These are phyloP conservation scores for Grosmannia huntii DNA, from an alignment of 2,329 filamentous ascomycete species.

Conservation along the genomic window DNA sequence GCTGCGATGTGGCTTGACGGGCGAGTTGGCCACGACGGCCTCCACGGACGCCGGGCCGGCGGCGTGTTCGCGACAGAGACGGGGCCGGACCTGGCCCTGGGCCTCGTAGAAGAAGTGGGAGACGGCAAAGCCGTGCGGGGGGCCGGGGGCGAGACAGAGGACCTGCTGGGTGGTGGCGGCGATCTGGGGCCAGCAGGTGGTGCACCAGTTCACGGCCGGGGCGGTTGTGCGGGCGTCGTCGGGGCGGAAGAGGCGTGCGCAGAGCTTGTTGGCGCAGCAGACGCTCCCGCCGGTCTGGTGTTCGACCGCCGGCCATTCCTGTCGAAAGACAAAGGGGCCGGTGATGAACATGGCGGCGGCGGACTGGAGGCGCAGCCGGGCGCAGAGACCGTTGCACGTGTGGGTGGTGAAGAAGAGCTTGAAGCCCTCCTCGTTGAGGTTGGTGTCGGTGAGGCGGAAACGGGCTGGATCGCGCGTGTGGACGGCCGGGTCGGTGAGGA, in stretches of 20 bases:
- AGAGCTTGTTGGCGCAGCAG: constrained; percentile 28
- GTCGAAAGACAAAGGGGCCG: constrained; percentile 16
- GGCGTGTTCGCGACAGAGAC: constrained; percentile 12
- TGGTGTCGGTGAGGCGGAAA: constrained; percentile 21
- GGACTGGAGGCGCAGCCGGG: constrained; percentile 17
- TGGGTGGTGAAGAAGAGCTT: constrained; percentile 26
- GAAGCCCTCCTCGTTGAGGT: constrained; percentile 22
- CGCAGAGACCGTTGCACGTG: constrained; percentile 21
- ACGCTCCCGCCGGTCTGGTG: constrained; percentile 6
- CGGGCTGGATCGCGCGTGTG: constrained; percentile 21
- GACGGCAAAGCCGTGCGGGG: constrained; percentile 19
- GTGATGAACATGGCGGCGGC: constrained; percentile 12
- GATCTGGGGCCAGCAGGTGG: constrained; percentile 21
- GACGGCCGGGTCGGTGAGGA: constrained; percentile 25
- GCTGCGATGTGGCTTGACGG: neutral
- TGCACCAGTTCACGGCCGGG: constrained; percentile 19
- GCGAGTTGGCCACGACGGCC: neutral
- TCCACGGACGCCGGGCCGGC: neutral
- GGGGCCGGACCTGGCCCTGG: constrained; percentile 16
- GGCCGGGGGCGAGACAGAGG: constrained; percentile 15
- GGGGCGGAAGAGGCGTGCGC: constrained; percentile 19
- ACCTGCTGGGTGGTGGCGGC: constrained; percentile 11
- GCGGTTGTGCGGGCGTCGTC: constrained; percentile 14
- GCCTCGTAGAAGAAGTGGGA: constrained; percentile 24
- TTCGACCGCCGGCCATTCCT: constrained; percentile 15